phyloP scores from a whole-genome alignment of 2,329 filamentous ascomycete species.

The Thielaviopsis punctulata region DNA sequence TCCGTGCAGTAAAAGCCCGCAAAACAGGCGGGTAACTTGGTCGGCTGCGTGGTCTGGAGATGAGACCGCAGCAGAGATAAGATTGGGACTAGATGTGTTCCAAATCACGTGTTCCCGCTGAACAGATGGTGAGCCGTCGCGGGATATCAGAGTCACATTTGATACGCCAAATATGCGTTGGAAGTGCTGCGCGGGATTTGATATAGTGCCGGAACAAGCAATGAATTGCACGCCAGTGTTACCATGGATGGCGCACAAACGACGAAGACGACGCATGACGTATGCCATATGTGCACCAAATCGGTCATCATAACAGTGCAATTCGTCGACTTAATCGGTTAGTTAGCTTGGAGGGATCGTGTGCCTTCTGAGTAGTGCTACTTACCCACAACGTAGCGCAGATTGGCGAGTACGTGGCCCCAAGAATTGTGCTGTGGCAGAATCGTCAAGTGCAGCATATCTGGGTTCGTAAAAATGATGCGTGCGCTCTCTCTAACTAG shows the following conservation, averaged over 20 bases:
- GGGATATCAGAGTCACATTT: conserved; percentile 65
- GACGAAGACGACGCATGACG: conserved; percentile 76
- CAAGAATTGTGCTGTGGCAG: conserved; percentile 81
- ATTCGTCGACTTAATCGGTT: conserved; percentile 48
- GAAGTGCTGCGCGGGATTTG: conserved; percentile 85
- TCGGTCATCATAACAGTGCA: conserved; percentile 92
- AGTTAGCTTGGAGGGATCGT: conserved; percentile 7
- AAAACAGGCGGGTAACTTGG: conserved; percentile 87
- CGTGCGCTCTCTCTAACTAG: conserved; percentile 71
- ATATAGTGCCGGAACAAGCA: conserved; percentile 89
- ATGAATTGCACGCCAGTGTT: conserved; percentile 69
- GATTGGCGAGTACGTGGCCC: conserved; percentile 72
- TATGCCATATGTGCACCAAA: conserved; percentile 89
- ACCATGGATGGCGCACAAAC: conserved; percentile 79
- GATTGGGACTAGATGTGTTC: conserved; percentile 4
- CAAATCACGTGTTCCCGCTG: conserved; percentile 6
- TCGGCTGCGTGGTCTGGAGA: conserved; percentile 1
- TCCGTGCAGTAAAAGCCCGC: conserved; percentile 71
- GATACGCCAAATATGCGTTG: conserved; percentile 82
- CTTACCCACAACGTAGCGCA: conserved; percentile 67
- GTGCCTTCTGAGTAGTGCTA: conserved; percentile 1
- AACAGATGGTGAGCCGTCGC: conserved; percentile 66
- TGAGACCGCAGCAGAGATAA: background rate
- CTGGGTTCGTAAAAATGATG: conserved; percentile 94
- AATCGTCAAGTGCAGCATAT: conserved; percentile 93